Conservation (phyloP, 345 rosid species). For the Syzygium oleosum region DNA sequence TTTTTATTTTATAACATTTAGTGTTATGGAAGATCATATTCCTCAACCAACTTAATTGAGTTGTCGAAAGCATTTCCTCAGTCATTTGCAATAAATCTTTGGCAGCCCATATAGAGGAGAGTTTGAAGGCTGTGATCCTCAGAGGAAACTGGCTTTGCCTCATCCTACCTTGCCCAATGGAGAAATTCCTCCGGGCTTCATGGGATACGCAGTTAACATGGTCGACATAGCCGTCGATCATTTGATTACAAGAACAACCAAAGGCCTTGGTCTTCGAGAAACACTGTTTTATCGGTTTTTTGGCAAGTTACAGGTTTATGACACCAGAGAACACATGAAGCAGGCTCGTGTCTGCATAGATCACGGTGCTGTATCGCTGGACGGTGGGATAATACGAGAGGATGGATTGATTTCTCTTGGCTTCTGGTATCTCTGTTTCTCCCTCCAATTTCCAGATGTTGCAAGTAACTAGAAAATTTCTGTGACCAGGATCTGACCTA, state of each 20-base stretch:
- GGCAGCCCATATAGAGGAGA: neutral
- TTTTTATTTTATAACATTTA: neutral
- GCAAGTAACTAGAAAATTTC: neutral
- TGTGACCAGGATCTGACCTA: neutral
- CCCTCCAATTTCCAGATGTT: neutral
- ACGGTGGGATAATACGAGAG: slow-evolving; percentile 46
- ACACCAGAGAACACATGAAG: slow-evolving; percentile 27
- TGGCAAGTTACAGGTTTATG: slow-evolving; percentile 49
- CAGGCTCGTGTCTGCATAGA: slow-evolving; percentile 26
- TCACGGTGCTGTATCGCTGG: slow-evolving; percentile 43
- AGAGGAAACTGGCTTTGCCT: slow-evolving; percentile 35
- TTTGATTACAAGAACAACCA: slow-evolving; percentile 2
- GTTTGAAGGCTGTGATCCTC: slow-evolving; percentile 19
- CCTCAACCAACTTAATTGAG: neutral
- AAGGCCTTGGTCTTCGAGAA: slow-evolving; percentile 48
- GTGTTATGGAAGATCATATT: neutral
- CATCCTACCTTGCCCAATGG: slow-evolving; percentile 31
- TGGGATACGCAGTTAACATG: slow-evolving; percentile 67
- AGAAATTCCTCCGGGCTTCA: slow-evolving; percentile 32
- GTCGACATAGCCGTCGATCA: slow-evolving; percentile 20
- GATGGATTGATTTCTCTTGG: slow-evolving; percentile 35
- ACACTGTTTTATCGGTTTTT: slow-evolving; percentile 45
- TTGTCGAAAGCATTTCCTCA: neutral
- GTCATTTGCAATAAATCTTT: neutral
- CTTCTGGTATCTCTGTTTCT: slow-evolving; percentile 21